Base-by-base conservation (phyloP, 2,329 filamentous ascomycete genomes). In the Fusarium keratoplasticum region DNA sequence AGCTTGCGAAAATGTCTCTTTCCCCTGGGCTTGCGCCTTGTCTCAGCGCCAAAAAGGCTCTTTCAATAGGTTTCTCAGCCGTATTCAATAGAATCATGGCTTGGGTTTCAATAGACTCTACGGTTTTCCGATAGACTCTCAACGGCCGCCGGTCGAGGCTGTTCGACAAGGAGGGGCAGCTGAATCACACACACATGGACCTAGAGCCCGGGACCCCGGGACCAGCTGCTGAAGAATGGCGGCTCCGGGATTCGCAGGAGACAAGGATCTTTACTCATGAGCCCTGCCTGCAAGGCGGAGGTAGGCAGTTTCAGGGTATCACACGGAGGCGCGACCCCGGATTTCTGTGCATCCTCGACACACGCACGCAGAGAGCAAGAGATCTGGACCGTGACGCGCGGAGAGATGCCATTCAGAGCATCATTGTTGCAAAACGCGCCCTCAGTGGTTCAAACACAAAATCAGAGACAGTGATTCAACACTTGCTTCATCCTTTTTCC, bases 311-410 rank as follows among this genome's bases (percentile, higher is more conserved):
- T 50, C 38, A 38, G 60, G 60, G 47, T 64, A 64, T 55, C 61
- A 35, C 50, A 52, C 35, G 33, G 36, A 58, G 35, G 57, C 66
- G 58, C 44, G 67, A 73, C 71, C 70, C 71, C 71, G 67, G 71
- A 73, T 73, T 73, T 55, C 65, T 27, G 18, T 33, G 33, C 38
- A 67, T 58, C 70, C 70, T 73, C 70, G 70, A 70, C 66, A 63
- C 63, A n/a, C 36, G 11, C 31, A 14, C 10, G 8, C 29, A n/a
- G 25, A 42, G 22, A 11, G 40, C 18, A 38, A 20, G 40, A 11
- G 40, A n/a, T 38, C 18, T n/a, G 7, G 18, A 42, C 40, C 18
- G 36, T 40, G 36, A 40, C 36, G 36, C 42, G 22, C 4, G 13
- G 25, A 57, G 31, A 20, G 52, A 38, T 25, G 31, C 54, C 54